Evolutionary conservation across 495 filamentous ascomycete species (phyloP).

Genomic region (Pseudotulostoma volvatum): DNA sequence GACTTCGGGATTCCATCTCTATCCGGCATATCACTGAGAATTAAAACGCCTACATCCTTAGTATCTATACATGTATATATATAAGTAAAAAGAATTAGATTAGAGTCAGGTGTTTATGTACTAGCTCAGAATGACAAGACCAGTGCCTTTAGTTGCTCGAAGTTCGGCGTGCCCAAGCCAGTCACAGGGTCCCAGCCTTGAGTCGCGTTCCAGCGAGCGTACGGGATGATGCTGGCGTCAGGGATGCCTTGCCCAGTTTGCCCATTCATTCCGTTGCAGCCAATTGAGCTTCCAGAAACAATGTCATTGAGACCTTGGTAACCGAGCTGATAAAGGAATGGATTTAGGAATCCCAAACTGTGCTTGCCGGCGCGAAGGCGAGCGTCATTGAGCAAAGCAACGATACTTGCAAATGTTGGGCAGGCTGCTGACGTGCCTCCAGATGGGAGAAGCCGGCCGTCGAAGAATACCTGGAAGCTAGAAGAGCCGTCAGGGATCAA

Average conservation of each 20-base stretch:
- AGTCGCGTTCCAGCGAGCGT: conserved; percentile 46
- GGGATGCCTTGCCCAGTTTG: conserved; percentile 7
- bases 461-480: background rate
- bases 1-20: no score
- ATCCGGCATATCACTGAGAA: no score
- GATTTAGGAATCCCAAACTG: conserved; percentile 47
- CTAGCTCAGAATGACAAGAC: no score
- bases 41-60: no score
- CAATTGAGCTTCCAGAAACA: conserved; percentile 33
- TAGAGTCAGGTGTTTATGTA: no score
- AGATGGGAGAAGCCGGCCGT: no score
- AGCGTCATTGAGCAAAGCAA: conserved; percentile 43
- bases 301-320: conserved; percentile 40
- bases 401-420: conserved; percentile 36
- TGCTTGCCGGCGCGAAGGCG: conserved; percentile 29
- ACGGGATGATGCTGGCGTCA: conserved; percentile 22
- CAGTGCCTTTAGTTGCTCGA: no score
- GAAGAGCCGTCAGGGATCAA: conserved; percentile 6
- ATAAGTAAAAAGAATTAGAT: no score
- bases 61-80: no score
- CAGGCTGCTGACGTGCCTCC: conserved; percentile 19
- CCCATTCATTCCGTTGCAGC: conserved; percentile 27
- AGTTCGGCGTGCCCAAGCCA: conserved; percentile 18
- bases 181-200: conserved; percentile 33
- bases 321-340: conserved; percentile 39